Evolutionary conservation across 768 basidiomycete species (phyloP).

Genomic region (Hygrophorus russula): DNA sequence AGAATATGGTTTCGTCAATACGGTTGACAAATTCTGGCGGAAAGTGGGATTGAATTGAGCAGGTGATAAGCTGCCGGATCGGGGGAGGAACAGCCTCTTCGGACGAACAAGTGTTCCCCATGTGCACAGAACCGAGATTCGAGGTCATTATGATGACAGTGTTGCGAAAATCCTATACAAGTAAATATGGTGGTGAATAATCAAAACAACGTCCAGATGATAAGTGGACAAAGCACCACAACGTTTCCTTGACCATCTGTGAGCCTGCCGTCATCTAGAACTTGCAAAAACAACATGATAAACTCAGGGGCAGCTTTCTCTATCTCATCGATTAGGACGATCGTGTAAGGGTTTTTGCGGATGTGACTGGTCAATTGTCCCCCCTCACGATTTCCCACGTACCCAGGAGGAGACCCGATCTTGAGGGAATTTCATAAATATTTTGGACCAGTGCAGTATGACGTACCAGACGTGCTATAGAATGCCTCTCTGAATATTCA

Average conservation of each 20-base stretch:
- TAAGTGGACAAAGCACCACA: constrained; percentile 23
- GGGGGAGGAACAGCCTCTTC: constrained; percentile 55
- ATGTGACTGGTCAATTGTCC: constrained; percentile 92
- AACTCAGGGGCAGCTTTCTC: constrained; percentile 78
- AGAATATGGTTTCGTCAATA: constrained; percentile 79
- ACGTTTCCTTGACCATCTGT: constrained; percentile 91
- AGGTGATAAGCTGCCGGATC: constrained; percentile 61
- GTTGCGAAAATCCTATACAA: constrained; percentile 65
- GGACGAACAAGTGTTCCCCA: constrained; percentile 49
- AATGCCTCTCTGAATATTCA: constrained; percentile 77
- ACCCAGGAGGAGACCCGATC: constrained; percentile 66
- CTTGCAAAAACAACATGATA: constrained; percentile 50
- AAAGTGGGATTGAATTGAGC: constrained; percentile 74
- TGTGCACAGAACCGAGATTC: constrained; percentile 72
- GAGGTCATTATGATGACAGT: constrained; percentile 94
- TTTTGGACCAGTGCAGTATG: no score
- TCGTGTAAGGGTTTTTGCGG: constrained; percentile 81
- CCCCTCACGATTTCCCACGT: constrained; percentile 84
- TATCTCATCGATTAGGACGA: constrained; percentile 79
- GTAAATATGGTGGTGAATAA: constrained; percentile 37
- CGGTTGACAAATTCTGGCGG: constrained; percentile 91
- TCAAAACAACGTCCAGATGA: constrained; percentile 46
- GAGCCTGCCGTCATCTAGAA: constrained; percentile 84
- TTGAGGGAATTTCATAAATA: no score
- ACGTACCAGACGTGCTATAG: constrained; percentile 30